Conservation (phyloP, 1,284 basidiomycete species). For the Leccinum ponderosum region DNA sequence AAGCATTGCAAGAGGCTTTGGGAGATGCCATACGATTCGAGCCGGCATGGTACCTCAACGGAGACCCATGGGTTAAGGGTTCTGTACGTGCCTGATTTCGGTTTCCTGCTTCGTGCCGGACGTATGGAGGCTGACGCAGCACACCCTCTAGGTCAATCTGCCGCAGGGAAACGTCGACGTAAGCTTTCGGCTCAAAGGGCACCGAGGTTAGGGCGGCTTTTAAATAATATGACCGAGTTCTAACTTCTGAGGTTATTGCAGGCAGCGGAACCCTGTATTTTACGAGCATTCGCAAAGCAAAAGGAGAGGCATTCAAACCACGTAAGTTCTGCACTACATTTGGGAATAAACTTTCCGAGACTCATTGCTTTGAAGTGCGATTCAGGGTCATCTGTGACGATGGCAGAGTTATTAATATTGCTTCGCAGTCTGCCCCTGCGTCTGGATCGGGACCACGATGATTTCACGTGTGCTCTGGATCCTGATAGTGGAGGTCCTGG, state of each 20-base stretch:
- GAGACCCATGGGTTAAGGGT: conserved; percentile 70
- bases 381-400: conserved; percentile 71
- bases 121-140: background rate
- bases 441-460: conserved; percentile 1
- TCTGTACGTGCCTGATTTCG: conserved; percentile 44
- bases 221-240: background rate
- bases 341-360: background rate
- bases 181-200: conserved; percentile 71
- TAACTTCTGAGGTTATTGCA: conserved; percentile 23
- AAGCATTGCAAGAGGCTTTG: conserved; percentile 50
- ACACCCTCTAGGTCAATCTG: conserved; percentile 57
- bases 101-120: background rate
- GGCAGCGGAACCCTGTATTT: conserved; percentile 76
- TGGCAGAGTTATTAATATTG: conserved; percentile 47
- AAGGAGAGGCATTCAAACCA: conserved; percentile 68
- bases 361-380: conserved; percentile 47
- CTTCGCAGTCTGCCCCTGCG: background rate
- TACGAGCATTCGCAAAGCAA: conserved; percentile 76
- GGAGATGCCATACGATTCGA: conserved; percentile 72
- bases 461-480: background rate
- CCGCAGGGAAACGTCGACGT: conserved; percentile 76
- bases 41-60: conserved; percentile 76
- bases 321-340: conserved; percentile 44
- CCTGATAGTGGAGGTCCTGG: background rate
- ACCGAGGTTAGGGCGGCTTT: conserved; percentile 48